Evolutionary conservation across 306 rosid species (phyloP), one percentile per base, ranked within the genome.

Genomic region (Elaeagnus macrophylla): DNA sequence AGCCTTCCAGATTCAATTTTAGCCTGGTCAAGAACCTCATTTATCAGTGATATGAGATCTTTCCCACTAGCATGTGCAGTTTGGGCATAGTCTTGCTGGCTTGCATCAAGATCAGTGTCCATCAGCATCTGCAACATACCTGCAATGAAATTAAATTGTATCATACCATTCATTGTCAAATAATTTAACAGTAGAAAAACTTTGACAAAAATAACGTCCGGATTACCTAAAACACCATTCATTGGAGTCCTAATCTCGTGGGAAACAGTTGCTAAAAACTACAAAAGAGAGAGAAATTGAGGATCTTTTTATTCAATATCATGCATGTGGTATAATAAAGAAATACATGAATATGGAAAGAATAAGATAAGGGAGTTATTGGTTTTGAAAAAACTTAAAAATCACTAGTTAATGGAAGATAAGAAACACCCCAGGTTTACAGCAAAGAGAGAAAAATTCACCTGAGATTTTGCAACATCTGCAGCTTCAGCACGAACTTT

Each of bases 161-260:
- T 57, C 69, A 19, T 70, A 47, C 38, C 51, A 67, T 61, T 66
- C 17, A 52, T 60, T 18, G 64, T 63, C 52, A 39, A 2, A 53
- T 15, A 47, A 41, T 51, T 50, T 32, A 18, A 43, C 38, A 45
- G 53, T 57, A 18, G 15, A 65, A 63, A 47, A 53, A 19, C 2
- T 2, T 41, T 37, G 46, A 57, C 65, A 25, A 25, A 8, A 43
- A 43, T 19, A 57, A 62, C 15, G 39, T 65, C 25, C 7, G 37
- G 45, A 46, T 71, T 74, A 89, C 97, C 97, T 84, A 91, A 82
- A 64, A 86, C 96, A 58, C 97, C 96, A 65, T 82, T 91, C 97
- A 86, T 86, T 65, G 96, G 97, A 73, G 97, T 91, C 79, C 97
- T 77, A 73, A 91, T 91, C 89, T 91, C 96, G 7, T 91, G 97